Base-by-base conservation (phyloP, 2,329 filamentous ascomycete species). In the Trichophyton mentagrophytes region DNA sequence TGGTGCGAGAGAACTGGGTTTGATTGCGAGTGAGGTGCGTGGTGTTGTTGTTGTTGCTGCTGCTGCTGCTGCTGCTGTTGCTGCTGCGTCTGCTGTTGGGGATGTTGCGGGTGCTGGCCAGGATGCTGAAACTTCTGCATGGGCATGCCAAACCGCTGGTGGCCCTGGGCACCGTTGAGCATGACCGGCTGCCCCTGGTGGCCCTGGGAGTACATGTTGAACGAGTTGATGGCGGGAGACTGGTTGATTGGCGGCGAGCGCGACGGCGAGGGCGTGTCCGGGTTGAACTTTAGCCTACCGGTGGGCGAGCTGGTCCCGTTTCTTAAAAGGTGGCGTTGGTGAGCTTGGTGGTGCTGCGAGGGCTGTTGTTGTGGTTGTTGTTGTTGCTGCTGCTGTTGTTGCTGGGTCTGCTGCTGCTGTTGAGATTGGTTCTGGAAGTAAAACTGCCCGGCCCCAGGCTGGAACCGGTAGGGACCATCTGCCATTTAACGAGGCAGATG, bases 391-490 rank as follows among this genome's bases (percentile, higher is more conserved):
- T 71, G 73, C 62, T 75, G 27, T 66, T 77, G 72, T 67, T 71
- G 73, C 62, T 75, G 74, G 62, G 72, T 67, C 63, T 71, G 70
- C 63, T 75, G 76, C 66, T 77, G 75, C 59, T 67, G 66, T 38
- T 62, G 71, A 9, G 57, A 63, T 69, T 72, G 71, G 63, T 73
- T 69, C 71, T 74, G 72, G 65, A 76, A 77, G 68, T 73, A 77
- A 67, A 76, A 78, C 68, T 76, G 76, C 73, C 76, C 77, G 74
- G 76, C 74, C 72, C 76, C 77, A 77, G 77, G 75, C 75, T 78
- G 77, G 76, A 77, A 79, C 73, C 77, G 76, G 74, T 77, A 79
- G 72, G 75, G 75, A 78, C 76, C 77, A 79, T 79, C 77, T 77
- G 77, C 77, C 77, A 79, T 79, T 75, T 78, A 78, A 75, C 74